Evolutionary conservation across 768 basidiomycete genomes (phyloP).

Genomic region (Mycena maculata): DNA sequence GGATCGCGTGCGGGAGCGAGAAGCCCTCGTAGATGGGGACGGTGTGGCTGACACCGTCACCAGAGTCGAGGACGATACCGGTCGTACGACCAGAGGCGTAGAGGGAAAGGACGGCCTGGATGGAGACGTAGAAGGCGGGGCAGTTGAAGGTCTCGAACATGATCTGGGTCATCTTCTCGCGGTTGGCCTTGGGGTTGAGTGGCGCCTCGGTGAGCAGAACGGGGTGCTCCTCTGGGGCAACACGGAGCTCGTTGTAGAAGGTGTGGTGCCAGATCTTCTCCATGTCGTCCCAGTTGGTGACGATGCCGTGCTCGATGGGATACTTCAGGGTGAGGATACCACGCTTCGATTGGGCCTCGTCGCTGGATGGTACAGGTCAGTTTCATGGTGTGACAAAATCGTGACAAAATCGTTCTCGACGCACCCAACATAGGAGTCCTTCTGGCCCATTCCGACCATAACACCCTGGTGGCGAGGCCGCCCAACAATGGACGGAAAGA

Average conservation of each 20-base stretch:
- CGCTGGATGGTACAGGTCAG: constrained; percentile 55
- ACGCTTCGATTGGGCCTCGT: constrained; percentile 80
- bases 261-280: constrained; percentile 57
- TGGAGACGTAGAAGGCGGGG: constrained; percentile 77
- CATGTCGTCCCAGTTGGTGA: constrained; percentile 38
- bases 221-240: constrained; percentile 80
- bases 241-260: constrained; percentile 81
- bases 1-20: constrained; percentile 75
- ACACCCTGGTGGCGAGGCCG: constrained; percentile 80
- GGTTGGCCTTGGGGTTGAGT: constrained; percentile 78
- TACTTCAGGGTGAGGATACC: constrained; percentile 84
- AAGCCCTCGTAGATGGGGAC: constrained; percentile 83
- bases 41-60: constrained; percentile 78
- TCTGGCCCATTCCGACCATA: constrained; percentile 84
- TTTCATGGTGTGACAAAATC: not conserved
- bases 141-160: constrained; percentile 85
- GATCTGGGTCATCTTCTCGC: constrained; percentile 82
- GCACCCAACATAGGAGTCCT: constrained; percentile 81
- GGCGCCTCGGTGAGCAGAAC: constrained; percentile 78
- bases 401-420: constrained; percentile 25
- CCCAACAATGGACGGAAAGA: constrained; percentile 82
- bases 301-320: constrained; percentile 57
- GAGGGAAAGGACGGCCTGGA: constrained; percentile 77
- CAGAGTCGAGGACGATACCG: constrained; percentile 82
- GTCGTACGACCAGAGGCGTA: constrained; percentile 80